Conservation (phyloP, 208 protist species). For the Leishmania turanica region DNA sequence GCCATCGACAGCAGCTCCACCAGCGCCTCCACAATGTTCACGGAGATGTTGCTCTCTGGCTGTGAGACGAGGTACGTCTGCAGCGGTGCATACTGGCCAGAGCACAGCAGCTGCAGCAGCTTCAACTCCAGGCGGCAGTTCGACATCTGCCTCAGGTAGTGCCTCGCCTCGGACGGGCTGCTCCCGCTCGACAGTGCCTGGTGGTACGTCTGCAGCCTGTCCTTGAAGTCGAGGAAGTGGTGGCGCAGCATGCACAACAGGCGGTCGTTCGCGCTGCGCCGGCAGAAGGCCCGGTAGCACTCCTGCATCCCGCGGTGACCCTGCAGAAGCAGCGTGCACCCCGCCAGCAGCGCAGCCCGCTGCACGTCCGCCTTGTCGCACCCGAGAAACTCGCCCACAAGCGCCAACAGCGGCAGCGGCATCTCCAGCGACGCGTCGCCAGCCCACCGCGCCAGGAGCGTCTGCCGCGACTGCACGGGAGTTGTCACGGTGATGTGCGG, state of each 20-base stretch:
- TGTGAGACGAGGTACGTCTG: constrained; percentile 69
- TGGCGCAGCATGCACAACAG: constrained; percentile 51
- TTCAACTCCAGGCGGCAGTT: constrained; percentile 42
- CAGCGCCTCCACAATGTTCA: constrained; percentile 66
- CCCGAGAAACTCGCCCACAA: constrained; percentile 40
- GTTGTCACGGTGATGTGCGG: constrained; percentile 30
- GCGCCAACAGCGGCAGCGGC: constrained; percentile 40
- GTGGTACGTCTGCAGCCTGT: constrained; percentile 35
- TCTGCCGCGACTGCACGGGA: constrained; percentile 31
- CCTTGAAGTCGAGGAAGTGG: constrained; percentile 40
- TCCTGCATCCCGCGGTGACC: constrained; percentile 57
- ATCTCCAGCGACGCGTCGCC: constrained; percentile 41
- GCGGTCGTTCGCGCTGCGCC: constrained; percentile 40
- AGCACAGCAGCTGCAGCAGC: constrained; percentile 70
- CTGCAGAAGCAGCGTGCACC: constrained; percentile 35
- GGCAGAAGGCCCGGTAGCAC: constrained; percentile 42
- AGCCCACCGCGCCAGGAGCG: constrained; percentile 37
- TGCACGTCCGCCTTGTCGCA: constrained; percentile 38
- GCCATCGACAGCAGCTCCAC: constrained; percentile 52
- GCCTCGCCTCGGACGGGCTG: constrained; percentile 25
- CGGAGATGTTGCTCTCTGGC: constrained; percentile 55
- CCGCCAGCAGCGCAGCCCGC: constrained; percentile 33
- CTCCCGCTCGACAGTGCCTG: constrained; percentile 28
- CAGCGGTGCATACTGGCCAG: constrained; percentile 53
- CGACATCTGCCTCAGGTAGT: constrained; percentile 33